These are phyloP conservation scores for Candida boleticola DNA, from an alignment of 805 yeast genomes.

Conservation along the genomic window DNA sequence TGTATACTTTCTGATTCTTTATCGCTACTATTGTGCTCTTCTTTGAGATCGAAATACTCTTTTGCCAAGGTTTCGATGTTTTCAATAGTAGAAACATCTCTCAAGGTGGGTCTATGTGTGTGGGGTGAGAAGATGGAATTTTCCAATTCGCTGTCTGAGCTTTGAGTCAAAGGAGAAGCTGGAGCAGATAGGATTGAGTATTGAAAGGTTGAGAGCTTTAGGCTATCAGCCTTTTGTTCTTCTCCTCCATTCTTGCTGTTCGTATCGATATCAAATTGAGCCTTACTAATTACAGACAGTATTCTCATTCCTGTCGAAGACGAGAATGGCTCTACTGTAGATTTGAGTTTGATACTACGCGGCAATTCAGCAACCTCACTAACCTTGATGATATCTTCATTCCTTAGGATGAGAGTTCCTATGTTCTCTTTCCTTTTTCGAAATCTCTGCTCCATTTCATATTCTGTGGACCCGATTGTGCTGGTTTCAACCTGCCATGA, in stretches of 20 bases:
- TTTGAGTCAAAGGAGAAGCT: conserved; percentile 57
- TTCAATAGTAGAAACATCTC: conserved; percentile 23
- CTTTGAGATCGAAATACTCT: too few species aligned
- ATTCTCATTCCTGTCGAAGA: neutral
- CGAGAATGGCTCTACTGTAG: neutral
- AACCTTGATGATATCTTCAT: neutral
- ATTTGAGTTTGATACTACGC: too few species aligned
- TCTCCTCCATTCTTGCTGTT: too few species aligned
- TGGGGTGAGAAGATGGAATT: conserved; percentile 24
- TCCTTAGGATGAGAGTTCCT: neutral
- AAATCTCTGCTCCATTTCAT: neutral
- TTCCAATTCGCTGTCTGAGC: conserved; percentile 49
- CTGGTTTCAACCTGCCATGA: neutral
- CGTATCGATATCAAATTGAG: neutral
- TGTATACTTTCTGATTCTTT: too few species aligned
- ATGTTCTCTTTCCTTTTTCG: neutral
- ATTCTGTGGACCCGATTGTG: neutral
- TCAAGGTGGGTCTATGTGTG: conserved; percentile 19
- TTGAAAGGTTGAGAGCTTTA: too few species aligned
- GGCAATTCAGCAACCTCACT: too few species aligned
- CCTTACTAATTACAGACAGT: neutral
- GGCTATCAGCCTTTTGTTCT: too few species aligned
- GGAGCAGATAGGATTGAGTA: neutral
- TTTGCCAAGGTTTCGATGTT: too few species aligned
- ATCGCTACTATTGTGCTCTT: too few species aligned